Base-by-base conservation (phyloP, 176 grass and related monocot species). In the Pontederia paniculata region DNA sequence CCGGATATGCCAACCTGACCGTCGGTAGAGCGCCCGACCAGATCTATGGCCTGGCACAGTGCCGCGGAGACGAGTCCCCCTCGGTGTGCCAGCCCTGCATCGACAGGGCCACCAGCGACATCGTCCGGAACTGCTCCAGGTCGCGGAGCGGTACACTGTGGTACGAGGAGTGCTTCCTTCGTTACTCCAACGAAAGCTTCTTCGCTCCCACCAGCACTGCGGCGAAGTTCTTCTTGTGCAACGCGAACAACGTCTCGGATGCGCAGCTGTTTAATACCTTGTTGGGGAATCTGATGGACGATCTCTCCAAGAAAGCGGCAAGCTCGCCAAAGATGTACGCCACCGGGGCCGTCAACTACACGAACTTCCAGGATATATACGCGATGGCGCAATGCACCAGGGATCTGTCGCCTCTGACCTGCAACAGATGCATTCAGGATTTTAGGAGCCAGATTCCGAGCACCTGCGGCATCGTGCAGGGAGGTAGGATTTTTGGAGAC, bases 41-140 rank as follows among this genome's bases (percentile, higher is more conserved):
- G 61, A 9, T 77, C 9, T 77, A 55, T 12, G 66, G 74, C n/a
- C 15, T 61, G 9, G 57, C 65, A 9, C 59, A 70, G 49, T 77
- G 74, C 57, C 41, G 44, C 4, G 57, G 23, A 14, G 74, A 69
- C 19, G 11, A 54, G 18, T 46, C 66, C 50, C 13, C 23, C 21
- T 5, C 0, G 18, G 14, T 23, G 0, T 77, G 74, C 44, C 17
- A 21, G 4, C 9, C 9, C 11, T 77, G 74, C 54, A 48, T 77
- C 42, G 21, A 1, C 20, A 55, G 28, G 2, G 66, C 66, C 0
- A 31, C 11, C 0, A 10, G 43, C 0, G 9, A 20, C 2, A 57
- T 55, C 2, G 19, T 15, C 21, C 8, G 49, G 1, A 0, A 10
- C 41, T 77, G 74, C 50, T 13, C 42, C 10, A 19, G 16, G 15